Percentiles rank a stretch among this genome's conserved stretches.
These are phyloP conservation scores for Inga oerstediana DNA, from an alignment of 306 rosid species.

Conservation along the genomic window DNA sequence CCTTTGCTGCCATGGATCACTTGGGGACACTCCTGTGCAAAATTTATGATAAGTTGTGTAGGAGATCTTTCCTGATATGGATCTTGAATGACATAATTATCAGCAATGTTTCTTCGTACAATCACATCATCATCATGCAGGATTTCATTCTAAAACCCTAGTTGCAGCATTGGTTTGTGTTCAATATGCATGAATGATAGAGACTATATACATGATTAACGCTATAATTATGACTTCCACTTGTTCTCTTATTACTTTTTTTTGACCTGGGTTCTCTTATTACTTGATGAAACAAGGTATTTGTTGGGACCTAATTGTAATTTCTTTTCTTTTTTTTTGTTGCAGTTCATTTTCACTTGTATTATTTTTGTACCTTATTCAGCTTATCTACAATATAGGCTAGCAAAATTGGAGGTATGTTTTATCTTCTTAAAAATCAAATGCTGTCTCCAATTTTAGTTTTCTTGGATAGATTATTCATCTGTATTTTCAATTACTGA, in stretches of 20 bases:
- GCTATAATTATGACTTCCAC: not conserved
- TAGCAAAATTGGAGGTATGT: conserved; percentile 67
- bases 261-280: not conserved
- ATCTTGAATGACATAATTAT: not conserved
- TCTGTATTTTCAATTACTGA: conserved; percentile 1
- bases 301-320: conserved; percentile 7
- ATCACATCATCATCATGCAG: not conserved
- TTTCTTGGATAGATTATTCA: conserved; percentile 4
- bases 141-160: conserved; percentile 1
- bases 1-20: not conserved
- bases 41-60: not conserved
- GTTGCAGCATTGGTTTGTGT: not conserved
- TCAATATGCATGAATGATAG: not conserved
- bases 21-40: not conserved
- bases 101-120: not conserved
- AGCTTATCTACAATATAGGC: conserved; percentile 52
- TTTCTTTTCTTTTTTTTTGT: not conserved
- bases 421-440: conserved; percentile 2
- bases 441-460: conserved; percentile 1
- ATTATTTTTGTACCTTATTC: conserved; percentile 55
- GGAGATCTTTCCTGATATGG: not conserved
- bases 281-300: not conserved
- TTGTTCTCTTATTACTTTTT: not conserved
- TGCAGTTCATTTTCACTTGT: conserved; percentile 72
- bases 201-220: not conserved